A percentile compares a stretch with the other conserved stretches of the same genome.
Evolutionary conservation across 2,329 filamentous ascomycete species (phyloP).

Genomic region (Penicillium sp.): DNA sequence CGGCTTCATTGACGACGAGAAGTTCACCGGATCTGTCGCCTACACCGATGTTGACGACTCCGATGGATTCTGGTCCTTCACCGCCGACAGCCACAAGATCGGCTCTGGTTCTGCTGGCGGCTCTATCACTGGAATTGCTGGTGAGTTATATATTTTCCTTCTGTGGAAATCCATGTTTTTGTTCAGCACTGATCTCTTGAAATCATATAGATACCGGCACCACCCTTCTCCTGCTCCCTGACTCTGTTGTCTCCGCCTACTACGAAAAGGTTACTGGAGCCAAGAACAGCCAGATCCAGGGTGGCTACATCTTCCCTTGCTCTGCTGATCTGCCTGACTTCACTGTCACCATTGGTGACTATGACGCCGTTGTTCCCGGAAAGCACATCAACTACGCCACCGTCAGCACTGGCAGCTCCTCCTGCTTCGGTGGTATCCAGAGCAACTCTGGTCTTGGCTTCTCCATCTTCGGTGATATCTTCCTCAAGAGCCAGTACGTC

Average conservation of each 20-base stretch:
- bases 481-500: conserved; percentile 74
- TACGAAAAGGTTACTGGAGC: conserved; percentile 59
- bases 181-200: neutral
- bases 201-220: conserved; percentile 62
- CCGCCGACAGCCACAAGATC: conserved; percentile 56
- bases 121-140: conserved; percentile 57
- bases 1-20: conserved; percentile 58
- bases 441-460: conserved; percentile 57
- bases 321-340: conserved; percentile 54
- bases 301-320: conserved; percentile 59
- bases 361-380: conserved; percentile 54
- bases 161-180: neutral
- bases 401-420: conserved; percentile 35
- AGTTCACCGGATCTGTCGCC: conserved; percentile 59
- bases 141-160: conserved; percentile 16
- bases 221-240: conserved; percentile 62
- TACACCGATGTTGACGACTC: conserved; percentile 58
- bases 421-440: conserved; percentile 78
- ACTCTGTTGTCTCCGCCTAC: conserved; percentile 57
- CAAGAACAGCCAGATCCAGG: conserved; percentile 47
- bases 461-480: conserved; percentile 74
- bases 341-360: conserved; percentile 52
- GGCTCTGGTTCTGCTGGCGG: conserved; percentile 45
- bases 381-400: conserved; percentile 57
- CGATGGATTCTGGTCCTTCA: conserved; percentile 65